Conservation (phyloP, 164 flowering plant genomes). For the Tetracentron sinense region DNA sequence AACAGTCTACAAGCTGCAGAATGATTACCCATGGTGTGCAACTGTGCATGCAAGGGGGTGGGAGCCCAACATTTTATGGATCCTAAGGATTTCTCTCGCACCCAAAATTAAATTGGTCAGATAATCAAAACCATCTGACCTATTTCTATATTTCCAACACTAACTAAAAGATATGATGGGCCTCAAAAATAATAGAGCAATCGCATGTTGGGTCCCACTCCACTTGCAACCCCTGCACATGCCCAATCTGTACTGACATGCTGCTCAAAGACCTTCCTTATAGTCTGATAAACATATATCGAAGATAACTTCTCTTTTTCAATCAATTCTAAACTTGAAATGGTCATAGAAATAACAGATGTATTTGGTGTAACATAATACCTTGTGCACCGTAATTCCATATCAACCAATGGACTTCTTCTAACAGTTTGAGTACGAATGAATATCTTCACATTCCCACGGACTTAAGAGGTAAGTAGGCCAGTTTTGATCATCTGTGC, state of each 20-base stretch:
- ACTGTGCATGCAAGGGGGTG: neutral
- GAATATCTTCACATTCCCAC: neutral
- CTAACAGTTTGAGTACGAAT: neutral
- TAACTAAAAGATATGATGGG: too few relatives aligned
- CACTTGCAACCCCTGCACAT: neutral
- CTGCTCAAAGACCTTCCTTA: neutral
- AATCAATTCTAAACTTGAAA: neutral
- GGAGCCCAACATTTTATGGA: neutral
- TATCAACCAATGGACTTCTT: neutral
- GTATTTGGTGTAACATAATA: neutral
- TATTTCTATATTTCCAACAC: neutral
- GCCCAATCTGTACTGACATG: neutral
- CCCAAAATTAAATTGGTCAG: neutral
- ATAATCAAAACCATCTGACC: neutral
- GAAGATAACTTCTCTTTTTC: neutral
- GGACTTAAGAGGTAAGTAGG: slow-evolving; percentile 4
- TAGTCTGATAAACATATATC: neutral
- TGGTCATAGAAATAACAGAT: neutral
- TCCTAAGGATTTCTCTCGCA: neutral
- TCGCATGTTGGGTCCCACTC: neutral
- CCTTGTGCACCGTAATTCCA: neutral
- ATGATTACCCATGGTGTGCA: too few relatives aligned
- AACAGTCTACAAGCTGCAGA: too few relatives aligned
- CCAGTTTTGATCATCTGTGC: slow-evolving; percentile 49
- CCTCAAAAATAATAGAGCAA: too few relatives aligned